Base-by-base conservation (phyloP, 768 basidiomycete genomes). In the Xerocomellus chrysenteron region DNA sequence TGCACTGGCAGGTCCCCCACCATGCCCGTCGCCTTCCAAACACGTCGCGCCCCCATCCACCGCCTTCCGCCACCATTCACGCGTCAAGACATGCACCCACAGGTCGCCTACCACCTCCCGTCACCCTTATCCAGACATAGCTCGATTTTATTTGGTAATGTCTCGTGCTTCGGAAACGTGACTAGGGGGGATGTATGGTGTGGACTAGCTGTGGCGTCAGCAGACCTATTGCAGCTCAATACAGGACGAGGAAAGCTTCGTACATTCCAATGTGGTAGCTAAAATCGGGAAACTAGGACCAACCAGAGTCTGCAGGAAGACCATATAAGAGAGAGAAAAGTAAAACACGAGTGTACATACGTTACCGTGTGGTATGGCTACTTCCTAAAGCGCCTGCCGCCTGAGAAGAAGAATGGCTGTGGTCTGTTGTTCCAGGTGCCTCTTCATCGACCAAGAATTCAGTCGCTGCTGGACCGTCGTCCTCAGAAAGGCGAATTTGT, bases 401-500 rank as follows among this genome's bases (percentile, higher is more conserved):
- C 33, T 56, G 62, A 17, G 59, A 53, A 11, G 71, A 51, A 13
- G 64, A 63, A 33, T 72, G 67, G 37, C 60, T 59, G 56, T 65
- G 68, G 26, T 65, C 60, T 28, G 70, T 73, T 32, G 77, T 70
- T 35, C 78, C 80, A 13, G 81, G 56, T 24, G 63, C 68, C 17
- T 78, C 85, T 45, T 84, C 84, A 46, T 82, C 78, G 33, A 82
- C 79, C 47, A 90, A 61, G 58, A 88, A 88, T 52, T 85, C 83
- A 16, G 76, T 74, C n/a, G 86, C 80, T n/a, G 87, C 78, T 13
- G 87, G 87, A 0, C 86, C 85, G 51, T 88, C 86, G 60, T 90
- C 88, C 64, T 82, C 78, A 46, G 86, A 87, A 21, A 90, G 76
- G 10, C 87, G 80, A 52, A 90, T 86, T 7, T 68, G 76, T 3